Base-by-base conservation (phyloP, 805 yeast genomes). In the Zygoascus biomembranicola region DNA sequence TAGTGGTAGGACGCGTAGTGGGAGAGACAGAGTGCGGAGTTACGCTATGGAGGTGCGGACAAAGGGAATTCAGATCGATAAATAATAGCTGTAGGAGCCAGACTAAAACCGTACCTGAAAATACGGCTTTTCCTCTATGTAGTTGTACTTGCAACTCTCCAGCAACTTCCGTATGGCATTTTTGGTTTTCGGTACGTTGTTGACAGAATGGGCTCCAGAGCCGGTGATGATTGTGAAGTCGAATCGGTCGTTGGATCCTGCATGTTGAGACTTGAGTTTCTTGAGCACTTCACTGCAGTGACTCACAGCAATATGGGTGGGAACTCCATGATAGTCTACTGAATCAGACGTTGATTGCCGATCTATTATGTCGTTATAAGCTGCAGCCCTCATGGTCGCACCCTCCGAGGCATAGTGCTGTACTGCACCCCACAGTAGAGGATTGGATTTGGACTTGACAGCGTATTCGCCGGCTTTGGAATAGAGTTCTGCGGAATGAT, bases 131-230 rank as follows among this genome's bases (percentile, higher is more conserved):
- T 35, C 20, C 18, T 44, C 47, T 4, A 13, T n/a, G 6, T 23
- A 44, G 16, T 44, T 26, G 23, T 23, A 44, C 11, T 11, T 11
- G 35, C 11, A 13, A n/a, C 19, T 23, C 2, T n/a, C 26, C 11
- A 61, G 48, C 6, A 54, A 32, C 49, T 56, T 55, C 20, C 58
- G 52, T 13, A 61, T 50, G 6, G 55, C 61, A 26, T 54, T 54
- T 47, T 58, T 61, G 32, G 58, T 58, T 46, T 57, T 57, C n/a
- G 65, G 60, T 31, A 61, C 51, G 10, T 59, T 59, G 1, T 54
- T 59, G 28, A 37, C 56, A 39, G 59, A 53, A 52, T 61, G 65
- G 8, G 31, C 41, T 8, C 65, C 65, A 5, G 59, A 43, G 4
- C 65, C 65, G 0, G 65, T 60, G 23, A 61, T 54, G 18, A 61